These are phyloP conservation scores for Lichtheimia ramosa DNA, from an alignment of 371 early-diverging fungal species.

Conservation along the genomic window DNA sequence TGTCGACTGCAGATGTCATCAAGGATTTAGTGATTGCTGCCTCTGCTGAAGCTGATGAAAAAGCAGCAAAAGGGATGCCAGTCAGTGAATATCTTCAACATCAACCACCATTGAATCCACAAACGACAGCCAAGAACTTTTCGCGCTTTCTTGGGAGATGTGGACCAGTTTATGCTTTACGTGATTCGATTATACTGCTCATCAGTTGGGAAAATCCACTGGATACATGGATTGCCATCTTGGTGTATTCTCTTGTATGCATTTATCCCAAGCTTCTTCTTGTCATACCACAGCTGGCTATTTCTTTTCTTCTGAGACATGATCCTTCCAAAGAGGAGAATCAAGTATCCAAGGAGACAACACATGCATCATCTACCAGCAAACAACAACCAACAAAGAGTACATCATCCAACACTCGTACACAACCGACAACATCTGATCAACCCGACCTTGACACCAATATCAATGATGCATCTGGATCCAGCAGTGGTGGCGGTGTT, in stretches of 20 bases:
- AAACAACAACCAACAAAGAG: constrained; percentile 1
- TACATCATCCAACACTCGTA: neutral
- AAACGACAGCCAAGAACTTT: constrained; percentile 40
- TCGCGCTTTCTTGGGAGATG: constrained; percentile 40
- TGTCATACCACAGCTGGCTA: neutral
- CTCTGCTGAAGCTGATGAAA: constrained; percentile 23
- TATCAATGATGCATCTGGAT: neutral
- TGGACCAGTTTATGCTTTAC: constrained; percentile 33
- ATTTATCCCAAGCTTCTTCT: neutral
- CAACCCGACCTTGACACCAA: neutral
- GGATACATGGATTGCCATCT: constrained; percentile 32
- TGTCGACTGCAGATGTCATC: neutral
- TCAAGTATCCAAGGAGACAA: neutral
- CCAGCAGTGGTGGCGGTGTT: neutral
- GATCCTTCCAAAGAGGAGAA: too few relatives aligned
- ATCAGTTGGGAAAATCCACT: constrained; percentile 41
- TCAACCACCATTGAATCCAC: constrained; percentile 35
- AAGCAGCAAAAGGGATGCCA: constrained; percentile 3
- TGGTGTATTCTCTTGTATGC: constrained; percentile 30
- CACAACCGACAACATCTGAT: neutral
- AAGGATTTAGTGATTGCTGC: constrained; percentile 22
- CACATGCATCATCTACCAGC: neutral
- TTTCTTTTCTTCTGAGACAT: neutral
- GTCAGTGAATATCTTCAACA: constrained; percentile 27
- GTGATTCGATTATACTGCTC: constrained; percentile 32